Base-by-base conservation (phyloP, 768 basidiomycete genomes). In the Mrakia gelida region DNA sequence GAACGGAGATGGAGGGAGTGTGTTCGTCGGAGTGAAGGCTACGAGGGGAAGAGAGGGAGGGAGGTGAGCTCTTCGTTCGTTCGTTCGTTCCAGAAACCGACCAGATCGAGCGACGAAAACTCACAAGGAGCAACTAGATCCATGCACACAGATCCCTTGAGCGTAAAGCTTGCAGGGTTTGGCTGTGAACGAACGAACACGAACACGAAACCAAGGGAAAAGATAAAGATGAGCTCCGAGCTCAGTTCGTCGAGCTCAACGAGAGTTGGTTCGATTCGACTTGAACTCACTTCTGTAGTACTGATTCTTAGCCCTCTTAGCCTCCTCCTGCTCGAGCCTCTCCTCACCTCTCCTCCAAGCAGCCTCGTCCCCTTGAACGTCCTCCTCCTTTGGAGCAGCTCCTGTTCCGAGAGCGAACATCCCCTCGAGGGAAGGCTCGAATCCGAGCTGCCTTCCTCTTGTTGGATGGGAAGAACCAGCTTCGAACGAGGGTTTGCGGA, bases 161-260 rank as follows among this genome's bases (percentile, higher is more conserved):
- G 67, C 67, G 38, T 41, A 70, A 10, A 70, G 67, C 67, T 70
- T 70, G 67, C 67, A 70, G 21, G 67, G 67, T 43, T 70, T 70
- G 41, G 67, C 67, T 70, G 23, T 5, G 26, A 26, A 34, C 9
- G 5, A 38, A 45, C n/a, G n/a, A n/a, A n/a, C n/a, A n/a, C n/a
- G n/a, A n/a, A n/a, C n/a, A n/a, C 34, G 30, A 11, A 65, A 41
- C 30, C 11, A n/a, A 70, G 26, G 38, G 26, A 23, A 21, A 15
- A 54, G 16, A 18, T 8, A 2, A 28, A 16, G 49, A 52, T 67
- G 15, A 67, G 32, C 65, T 67, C n/a, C 30, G 28, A 65, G 11
- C 28, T 30, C 56, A 2, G 38, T 3, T 8, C 4, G 8, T 3
- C 38, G 9, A 61, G 9, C 59, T 61, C 59, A 61, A 8, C 59